phyloP scores from a whole-genome alignment of 2,329 filamentous ascomycete genomes.

The Botrytis deweyae region DNA sequence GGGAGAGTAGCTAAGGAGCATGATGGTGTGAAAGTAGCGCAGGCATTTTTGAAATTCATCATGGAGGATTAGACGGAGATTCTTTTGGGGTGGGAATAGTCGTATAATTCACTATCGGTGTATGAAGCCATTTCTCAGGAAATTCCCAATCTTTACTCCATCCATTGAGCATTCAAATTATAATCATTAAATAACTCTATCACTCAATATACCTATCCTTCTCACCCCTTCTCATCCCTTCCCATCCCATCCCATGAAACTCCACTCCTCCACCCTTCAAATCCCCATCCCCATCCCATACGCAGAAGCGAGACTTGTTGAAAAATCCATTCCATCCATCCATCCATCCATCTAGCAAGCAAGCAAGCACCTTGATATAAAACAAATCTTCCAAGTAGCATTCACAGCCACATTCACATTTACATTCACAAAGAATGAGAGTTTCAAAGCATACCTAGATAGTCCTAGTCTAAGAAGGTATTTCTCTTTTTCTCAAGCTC shows the following conservation, averaged over 20 bases:
- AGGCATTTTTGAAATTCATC: slow-evolving; percentile 75
- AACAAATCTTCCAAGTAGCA: no score
- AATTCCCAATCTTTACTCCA: not conserved
- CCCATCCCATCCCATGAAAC: not conserved
- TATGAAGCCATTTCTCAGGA: not conserved
- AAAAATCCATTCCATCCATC: no score
- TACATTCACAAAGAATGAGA: not conserved
- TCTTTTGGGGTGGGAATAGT: no score
- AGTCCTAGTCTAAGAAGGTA: no score
- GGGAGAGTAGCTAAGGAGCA: slow-evolving; percentile 64
- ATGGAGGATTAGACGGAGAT: slow-evolving; percentile 47
- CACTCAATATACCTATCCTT: not conserved
- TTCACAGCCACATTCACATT: not conserved
- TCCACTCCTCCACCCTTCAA: not conserved
- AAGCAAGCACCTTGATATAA: no score
- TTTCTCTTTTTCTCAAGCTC: no score
- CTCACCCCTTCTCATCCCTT: not conserved
- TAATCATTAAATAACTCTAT: no score
- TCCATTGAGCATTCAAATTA: not conserved
- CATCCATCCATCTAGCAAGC: no score
- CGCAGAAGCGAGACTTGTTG: no score
- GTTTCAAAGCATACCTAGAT: not conserved
- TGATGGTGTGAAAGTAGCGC: slow-evolving; percentile 74
- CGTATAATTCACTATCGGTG: not conserved
- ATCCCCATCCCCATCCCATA: no score